Evolutionary conservation across 2,329 filamentous ascomycete genomes (phyloP).

Genomic region (Colletotrichum simmondsii): DNA sequence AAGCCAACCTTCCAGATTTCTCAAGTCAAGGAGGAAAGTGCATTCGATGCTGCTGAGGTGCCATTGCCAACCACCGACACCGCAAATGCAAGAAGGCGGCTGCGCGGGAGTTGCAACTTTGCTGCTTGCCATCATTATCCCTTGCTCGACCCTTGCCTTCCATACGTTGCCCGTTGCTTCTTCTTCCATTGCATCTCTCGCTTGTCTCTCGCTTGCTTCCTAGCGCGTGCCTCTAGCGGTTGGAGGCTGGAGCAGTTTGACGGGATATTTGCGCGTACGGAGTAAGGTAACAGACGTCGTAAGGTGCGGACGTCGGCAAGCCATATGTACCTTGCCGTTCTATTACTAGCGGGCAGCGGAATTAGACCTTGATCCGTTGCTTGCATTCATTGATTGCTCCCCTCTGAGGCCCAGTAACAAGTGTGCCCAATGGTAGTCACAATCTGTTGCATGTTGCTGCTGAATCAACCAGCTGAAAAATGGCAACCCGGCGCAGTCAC

Average conservation of each 20-base stretch:
- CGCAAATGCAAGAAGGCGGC: background rate
- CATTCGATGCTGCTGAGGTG: background rate
- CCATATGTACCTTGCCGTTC: background rate
- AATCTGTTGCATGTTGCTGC: background rate
- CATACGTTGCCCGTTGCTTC: background rate
- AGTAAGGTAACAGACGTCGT: background rate
- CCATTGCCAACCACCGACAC: background rate
- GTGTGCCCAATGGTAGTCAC: background rate
- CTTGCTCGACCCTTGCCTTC: background rate
- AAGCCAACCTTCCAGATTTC: too few relatives aligned
- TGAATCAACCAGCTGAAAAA: background rate
- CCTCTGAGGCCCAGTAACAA: background rate
- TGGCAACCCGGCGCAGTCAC: background rate
- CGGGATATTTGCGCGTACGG: background rate
- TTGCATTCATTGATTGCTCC: background rate
- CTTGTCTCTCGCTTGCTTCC: constrained; percentile 24
- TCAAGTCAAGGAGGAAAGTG: background rate
- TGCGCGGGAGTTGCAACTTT: too few relatives aligned
- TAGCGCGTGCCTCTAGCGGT: constrained; percentile 17
- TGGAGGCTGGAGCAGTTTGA: background rate
- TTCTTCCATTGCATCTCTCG: background rate
- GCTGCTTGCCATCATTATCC: background rate
- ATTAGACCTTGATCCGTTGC: background rate
- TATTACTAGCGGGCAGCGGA: background rate
- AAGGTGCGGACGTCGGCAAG: background rate